Conservation (phyloP, 345 rosid genomes). For the Rhizophora mangle region DNA sequence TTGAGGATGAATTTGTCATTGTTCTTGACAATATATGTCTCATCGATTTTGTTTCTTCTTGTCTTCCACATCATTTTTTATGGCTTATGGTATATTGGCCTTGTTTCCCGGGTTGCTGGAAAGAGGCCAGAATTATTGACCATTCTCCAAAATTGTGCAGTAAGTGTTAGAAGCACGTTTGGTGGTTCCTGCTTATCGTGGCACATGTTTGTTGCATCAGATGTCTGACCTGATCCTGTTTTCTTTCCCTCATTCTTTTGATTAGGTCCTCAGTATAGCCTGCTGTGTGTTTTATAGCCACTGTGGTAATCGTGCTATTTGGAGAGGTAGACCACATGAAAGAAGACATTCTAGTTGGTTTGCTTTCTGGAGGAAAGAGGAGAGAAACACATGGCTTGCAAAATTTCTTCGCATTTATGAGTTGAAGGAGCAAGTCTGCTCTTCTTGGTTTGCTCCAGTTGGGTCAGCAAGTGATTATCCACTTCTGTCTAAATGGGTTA, state of each 20-base stretch:
- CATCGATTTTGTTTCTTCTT: constrained; percentile 84
- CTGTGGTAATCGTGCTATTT: constrained; percentile 91
- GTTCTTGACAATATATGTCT: constrained; percentile 76
- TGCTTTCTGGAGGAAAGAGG: constrained; percentile 62
- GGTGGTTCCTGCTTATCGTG: neutral
- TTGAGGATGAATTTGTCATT: constrained; percentile 98
- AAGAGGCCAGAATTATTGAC: constrained; percentile 88
- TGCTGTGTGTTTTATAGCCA: constrained; percentile 98
- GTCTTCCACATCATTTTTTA: constrained; percentile 90
- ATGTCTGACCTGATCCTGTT: constrained; percentile 2
- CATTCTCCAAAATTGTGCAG: constrained; percentile 90
- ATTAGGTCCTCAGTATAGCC: constrained; percentile 92
- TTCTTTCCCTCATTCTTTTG: constrained; percentile 4
- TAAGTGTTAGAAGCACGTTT: constrained; percentile 40
- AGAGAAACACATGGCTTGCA: constrained; percentile 66
- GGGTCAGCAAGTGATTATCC: constrained; percentile 99
- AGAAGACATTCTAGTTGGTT: constrained; percentile 62
- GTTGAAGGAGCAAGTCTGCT: constrained; percentile 92
- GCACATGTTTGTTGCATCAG: constrained; percentile 3
- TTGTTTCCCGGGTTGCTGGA: constrained; percentile 94
- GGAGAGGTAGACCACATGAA: constrained; percentile 52
- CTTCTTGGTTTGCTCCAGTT: constrained; percentile 99
- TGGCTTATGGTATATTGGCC: constrained; percentile 90
- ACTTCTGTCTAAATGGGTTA: constrained; percentile 93
- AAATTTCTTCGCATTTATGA: constrained; percentile 72